phyloP scores from a whole-genome alignment of 306 rosid genomes.

The Rubus parviflorus region DNA sequence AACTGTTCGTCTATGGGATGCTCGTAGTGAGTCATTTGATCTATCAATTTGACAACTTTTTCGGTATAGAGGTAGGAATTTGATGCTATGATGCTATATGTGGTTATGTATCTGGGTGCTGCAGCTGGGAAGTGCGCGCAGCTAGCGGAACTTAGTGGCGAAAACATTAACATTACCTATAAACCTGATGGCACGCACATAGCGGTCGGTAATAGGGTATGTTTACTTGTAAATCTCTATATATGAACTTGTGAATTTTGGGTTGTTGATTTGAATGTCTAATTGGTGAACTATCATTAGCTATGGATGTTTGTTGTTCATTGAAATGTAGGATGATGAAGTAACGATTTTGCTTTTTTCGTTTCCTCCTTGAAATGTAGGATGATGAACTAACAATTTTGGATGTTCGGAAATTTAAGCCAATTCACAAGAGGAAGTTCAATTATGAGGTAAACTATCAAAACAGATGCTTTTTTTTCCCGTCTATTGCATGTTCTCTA shows the following conservation, averaged over 20 bases:
- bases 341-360: not conserved
- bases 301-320: conserved; percentile 14
- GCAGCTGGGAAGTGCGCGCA: conserved; percentile 92
- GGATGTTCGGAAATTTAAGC: conserved; percentile 94
- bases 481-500: not conserved
- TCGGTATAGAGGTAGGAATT: not conserved
- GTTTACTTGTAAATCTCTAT: conserved; percentile 21
- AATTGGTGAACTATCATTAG: not conserved
- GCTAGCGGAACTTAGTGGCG: conserved; percentile 91
- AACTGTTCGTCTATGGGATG: conserved; percentile 95
- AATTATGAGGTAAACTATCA: conserved; percentile 70
- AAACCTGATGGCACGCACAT: conserved; percentile 94
- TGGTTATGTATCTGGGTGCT: conserved; percentile 24
- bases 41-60: not conserved
- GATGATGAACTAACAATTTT: conserved; percentile 93
- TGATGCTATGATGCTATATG: conserved; percentile 11
- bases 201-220: conserved; percentile 93
- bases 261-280: not conserved
- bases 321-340: too few species aligned
- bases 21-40: conserved; percentile 71
- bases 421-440: conserved; percentile 91
- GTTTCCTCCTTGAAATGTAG: conserved; percentile 34
- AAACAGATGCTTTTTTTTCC: not conserved
- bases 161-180: conserved; percentile 92
- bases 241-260: conserved; percentile 15